Percentiles rank a stretch among this genome's conserved stretches.
Conservation (phyloP, 495 filamentous ascomycete species). For the Penicillium pancosmium region DNA sequence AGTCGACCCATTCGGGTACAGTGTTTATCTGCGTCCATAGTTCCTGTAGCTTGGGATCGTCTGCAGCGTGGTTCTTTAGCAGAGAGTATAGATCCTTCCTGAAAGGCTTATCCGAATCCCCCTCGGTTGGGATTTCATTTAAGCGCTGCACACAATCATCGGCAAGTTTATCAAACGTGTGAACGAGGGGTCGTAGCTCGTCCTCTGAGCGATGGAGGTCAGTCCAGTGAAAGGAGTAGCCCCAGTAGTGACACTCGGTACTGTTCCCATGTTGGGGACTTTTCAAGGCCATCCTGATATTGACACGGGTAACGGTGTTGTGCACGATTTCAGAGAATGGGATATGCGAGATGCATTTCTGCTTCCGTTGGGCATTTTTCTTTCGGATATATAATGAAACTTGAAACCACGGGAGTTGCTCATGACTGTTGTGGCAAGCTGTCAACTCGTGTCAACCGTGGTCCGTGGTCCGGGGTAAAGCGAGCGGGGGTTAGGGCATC, state of each 20-base stretch:
- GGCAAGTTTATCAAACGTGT: slow-evolving; percentile 68
- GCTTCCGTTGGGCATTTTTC: background rate
- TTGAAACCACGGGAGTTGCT: background rate
- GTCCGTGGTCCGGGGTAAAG: slow-evolving; percentile 27
- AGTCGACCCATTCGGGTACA: slow-evolving; percentile 79
- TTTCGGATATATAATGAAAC: background rate
- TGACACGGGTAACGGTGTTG: background rate
- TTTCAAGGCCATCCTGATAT: slow-evolving; percentile 20
- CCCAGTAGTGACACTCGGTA: slow-evolving; percentile 56
- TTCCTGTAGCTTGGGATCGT: slow-evolving; percentile 57
- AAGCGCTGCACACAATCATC: slow-evolving; percentile 65
- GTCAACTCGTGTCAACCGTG: slow-evolving; percentile 22
- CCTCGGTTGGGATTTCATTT: slow-evolving; percentile 53
- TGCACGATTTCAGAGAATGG: background rate
- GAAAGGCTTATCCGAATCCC: slow-evolving; percentile 23
- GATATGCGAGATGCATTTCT: background rate
- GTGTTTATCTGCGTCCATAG: slow-evolving; percentile 72
- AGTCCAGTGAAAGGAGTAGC: slow-evolving; percentile 71
- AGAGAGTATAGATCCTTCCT: slow-evolving; percentile 64
- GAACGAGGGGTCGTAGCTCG: slow-evolving; percentile 60
- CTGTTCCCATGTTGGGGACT: slow-evolving; percentile 18
- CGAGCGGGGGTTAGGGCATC: slow-evolving; percentile 17
- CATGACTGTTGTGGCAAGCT: slow-evolving; percentile 7
- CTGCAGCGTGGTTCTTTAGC: slow-evolving; percentile 56
- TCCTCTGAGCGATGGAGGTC: slow-evolving; percentile 63